Base-by-base conservation (phyloP, 1,139 yeast genomes). In the Yamadazyma friedrichii region DNA sequence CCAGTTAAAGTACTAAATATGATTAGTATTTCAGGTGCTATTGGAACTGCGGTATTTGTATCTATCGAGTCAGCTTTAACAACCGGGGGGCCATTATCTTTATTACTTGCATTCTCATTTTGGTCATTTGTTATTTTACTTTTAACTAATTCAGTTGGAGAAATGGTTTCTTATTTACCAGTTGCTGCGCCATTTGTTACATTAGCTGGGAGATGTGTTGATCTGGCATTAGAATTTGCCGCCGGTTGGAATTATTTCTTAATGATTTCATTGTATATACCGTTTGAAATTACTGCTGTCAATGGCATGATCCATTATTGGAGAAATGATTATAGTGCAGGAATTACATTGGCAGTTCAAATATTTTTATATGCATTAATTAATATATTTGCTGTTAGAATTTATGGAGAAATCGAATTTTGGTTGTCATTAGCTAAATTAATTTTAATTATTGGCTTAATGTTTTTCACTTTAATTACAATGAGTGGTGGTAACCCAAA, bases 401-500 rank as follows among this genome's bases (percentile, higher is more conserved):
- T 74, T 42, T 87, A 83, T 56, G 95, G 95, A 30, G 95, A 87
- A 57, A 62, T 77, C 36, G 95, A 87, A 61, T 87, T 86, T 56
- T 85, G 91, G n/a, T n/a, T n/a, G n/a, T n/a, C 89, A 6, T 66
- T 86, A 36, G 82, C 85, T 39, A 87, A 87, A 59, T 79, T 86
- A 35, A 47, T 85, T 1, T 64, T 86, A 33, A 84, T 88, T 35
- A 58, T 82, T 34, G 95, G 91, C 0, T 69, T 87, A 30, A 76
- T 86, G 48, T 52, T 81, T 30, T 86, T 84, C 64, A 83, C 91
- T 0, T 78, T 86, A 46, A 56, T 87, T 46, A 80, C 88, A n/a
- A 86, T 86, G 95, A 76, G 82, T 39, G 95, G 95, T 15, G 95
- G 94, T 13, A 85, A 85, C 57, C 88, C 88, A 3, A 50, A 67